Percentiles rank a stretch among this genome's conserved stretches.
These are phyloP conservation scores for Rhododendron griersonianum DNA, from an alignment of 148 eudicot species.

Conservation along the genomic window DNA sequence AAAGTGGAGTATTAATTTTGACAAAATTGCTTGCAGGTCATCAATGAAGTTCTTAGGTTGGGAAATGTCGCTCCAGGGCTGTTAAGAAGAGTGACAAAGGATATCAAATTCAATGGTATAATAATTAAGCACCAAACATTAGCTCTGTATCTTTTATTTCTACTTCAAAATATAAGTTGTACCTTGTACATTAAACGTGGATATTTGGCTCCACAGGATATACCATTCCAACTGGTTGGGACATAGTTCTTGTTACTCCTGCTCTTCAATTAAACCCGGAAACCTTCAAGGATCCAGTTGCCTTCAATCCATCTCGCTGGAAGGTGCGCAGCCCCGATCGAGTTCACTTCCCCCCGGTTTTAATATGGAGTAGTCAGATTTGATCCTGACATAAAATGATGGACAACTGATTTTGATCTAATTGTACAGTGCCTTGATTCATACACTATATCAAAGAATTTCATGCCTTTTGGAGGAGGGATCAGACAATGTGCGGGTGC, in stretches of 20 bases:
- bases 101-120: not conserved
- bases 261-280: not conserved
- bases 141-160: not conserved
- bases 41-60: conserved; percentile 49
- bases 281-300: not conserved
- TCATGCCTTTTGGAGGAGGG: conserved; percentile 11
- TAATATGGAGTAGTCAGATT: too few species aligned
- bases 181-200: not conserved
- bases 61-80: conserved; percentile 45
- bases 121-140: not conserved
- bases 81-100: conserved; percentile 46
- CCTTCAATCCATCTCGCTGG: conserved; percentile 5
- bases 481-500: conserved; percentile 6
- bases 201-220: not conserved
- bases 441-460: conserved; percentile 1
- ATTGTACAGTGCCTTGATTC: not conserved
- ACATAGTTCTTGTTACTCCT: conserved; percentile 1
- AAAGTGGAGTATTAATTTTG: too few species aligned
- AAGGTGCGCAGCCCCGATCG: not conserved
- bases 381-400: not conserved
- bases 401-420: not conserved
- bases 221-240: conserved; percentile 1
- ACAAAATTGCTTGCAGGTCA: too few species aligned
- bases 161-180: not conserved
- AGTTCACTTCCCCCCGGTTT: not conserved